A percentile compares a stretch with the other conserved stretches of the same genome.
phyloP scores from a whole-genome alignment of 805 yeast species.

The Peterozyma toletana region DNA sequence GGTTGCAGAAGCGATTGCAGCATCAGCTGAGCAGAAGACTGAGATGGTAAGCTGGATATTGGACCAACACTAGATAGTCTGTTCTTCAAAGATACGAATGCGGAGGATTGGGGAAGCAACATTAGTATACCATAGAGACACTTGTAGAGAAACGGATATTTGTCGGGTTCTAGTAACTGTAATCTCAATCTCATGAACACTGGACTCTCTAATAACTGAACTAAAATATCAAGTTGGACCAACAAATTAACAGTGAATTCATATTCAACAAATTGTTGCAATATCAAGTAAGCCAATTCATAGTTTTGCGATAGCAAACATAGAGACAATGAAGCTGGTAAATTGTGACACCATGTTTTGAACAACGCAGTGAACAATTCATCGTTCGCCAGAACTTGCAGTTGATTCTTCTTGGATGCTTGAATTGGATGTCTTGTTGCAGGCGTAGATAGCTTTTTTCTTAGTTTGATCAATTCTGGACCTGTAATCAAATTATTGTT shows the following conservation, averaged over 20 bases:
- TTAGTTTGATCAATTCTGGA: constrained; percentile 64
- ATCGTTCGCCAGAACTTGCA: constrained; percentile 7
- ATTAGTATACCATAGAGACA: constrained; percentile 87
- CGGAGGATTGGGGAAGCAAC: constrained; percentile 91
- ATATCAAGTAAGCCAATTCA: constrained; percentile 77
- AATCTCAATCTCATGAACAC: constrained; percentile 81
- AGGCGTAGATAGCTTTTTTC: constrained; percentile 47
- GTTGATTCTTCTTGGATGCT: too few relatives aligned
- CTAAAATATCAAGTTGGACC: constrained; percentile 82
- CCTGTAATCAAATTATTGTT: constrained; percentile 83
- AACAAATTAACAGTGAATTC: constrained; percentile 75
- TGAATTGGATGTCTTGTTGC: constrained; percentile 9
- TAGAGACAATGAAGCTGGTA: constrained; percentile 80
- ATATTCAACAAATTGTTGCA: constrained; percentile 72
- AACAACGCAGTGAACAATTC: constrained; percentile 71
- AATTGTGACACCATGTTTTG: constrained; percentile 86
- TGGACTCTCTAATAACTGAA: constrained; percentile 88
- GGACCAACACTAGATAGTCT: constrained; percentile 58
- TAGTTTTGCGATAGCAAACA: constrained; percentile 85
- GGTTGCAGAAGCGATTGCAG: neutral
- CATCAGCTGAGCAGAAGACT: neutral
- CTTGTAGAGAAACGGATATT: constrained; percentile 73
- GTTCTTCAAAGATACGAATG: constrained; percentile 75
- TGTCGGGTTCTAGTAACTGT: constrained; percentile 83
- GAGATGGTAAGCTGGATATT: constrained; percentile 8